phyloP scores from a whole-genome alignment of 2,329 filamentous ascomycete genomes.

The Colletotrichum theobromicola region DNA sequence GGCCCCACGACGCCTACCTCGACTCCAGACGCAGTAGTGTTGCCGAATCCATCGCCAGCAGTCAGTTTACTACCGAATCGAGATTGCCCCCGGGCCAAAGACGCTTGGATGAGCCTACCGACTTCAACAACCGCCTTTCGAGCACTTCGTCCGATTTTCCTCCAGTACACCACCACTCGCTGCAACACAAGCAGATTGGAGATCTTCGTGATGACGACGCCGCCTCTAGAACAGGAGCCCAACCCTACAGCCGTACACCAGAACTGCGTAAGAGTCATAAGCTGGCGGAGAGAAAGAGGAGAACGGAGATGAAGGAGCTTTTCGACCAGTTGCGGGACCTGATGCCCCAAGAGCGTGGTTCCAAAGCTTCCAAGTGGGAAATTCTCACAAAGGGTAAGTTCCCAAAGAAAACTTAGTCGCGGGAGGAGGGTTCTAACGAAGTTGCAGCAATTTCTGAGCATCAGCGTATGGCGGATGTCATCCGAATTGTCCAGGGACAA shows the following conservation, averaged over 20 bases:
- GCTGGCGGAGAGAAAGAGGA: constrained; percentile 80
- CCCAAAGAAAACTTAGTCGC: constrained; percentile 28
- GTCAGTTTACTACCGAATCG: constrained; percentile 78
- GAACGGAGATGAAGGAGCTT: constrained; percentile 87
- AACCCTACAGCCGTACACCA: constrained; percentile 83
- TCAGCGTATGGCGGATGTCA: constrained; percentile 56
- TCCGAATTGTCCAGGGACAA: constrained; percentile 52
- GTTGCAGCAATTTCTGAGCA: constrained; percentile 66
- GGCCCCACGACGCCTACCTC: constrained; percentile 54
- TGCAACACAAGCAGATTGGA: constrained; percentile 75
- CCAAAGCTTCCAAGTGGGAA: constrained; percentile 90
- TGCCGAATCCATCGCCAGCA: constrained; percentile 79
- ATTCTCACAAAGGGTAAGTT: constrained; percentile 83
- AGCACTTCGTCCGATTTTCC: constrained; percentile 60
- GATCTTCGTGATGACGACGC: constrained; percentile 68
- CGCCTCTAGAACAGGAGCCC: constrained; percentile 58
- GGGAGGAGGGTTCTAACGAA: not conserved
- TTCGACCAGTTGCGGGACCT: constrained; percentile 82
- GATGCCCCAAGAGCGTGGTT: constrained; percentile 80
- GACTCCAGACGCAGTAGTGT: constrained; percentile 78
- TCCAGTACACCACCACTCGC: constrained; percentile 73
- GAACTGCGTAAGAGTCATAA: constrained; percentile 86
- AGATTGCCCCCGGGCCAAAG: constrained; percentile 74
- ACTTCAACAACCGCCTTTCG: constrained; percentile 52
- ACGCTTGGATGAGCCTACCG: constrained; percentile 67